Evolutionary conservation across 352 stramenopile genomes (phyloP), one percentile per base, ranked within the genome.

Genomic region (Phytophthora lateralis): DNA sequence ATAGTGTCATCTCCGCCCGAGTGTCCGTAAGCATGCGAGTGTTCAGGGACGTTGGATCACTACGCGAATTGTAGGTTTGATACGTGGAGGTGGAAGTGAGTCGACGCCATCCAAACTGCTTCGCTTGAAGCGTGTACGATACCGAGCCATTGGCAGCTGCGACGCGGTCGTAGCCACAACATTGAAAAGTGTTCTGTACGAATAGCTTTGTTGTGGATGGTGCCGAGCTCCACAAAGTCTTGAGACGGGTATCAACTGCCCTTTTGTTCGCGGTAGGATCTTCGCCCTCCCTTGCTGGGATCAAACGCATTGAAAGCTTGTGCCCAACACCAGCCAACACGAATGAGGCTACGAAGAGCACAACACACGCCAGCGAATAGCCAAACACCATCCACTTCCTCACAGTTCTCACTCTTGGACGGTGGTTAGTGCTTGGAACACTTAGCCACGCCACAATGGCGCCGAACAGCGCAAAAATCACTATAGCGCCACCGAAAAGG

Each of bases 101-200:
- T 26, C 69, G 57, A 6, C 68, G 62, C 72, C 76, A 85, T 7
- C 57, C 71, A 21, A 62, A 58, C 0, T 62, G 30, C 9, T 85
- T 59, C 2, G 54, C 71, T 47, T 64, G 64, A 6, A 75, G 51
- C 14, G 73, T 80, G 32, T 78, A 85, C 12, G 47, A 57, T 0
- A 71, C 30, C 0, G 71, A 73, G 6, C 73, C 73, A 27, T 82
- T 85, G 9, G 46, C 32, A 1, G 57, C 38, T 20, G 61, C 37
- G 37, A 75, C 6, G 6, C 64, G 62, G 3, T 76, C 65, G 17
- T 73, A 87, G 6, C 79, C 79, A 49, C 79, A 89, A 34, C 79
- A 89, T 4, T 43, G 46, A 30, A 82, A 70, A 4, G 65, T 57
- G 41, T 89, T 82, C 35, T 89, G 79, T 20, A 80, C 62, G 35